phyloP scores from a whole-genome alignment of 1,284 basidiomycete species.

The Wallemia ichthyophaga region DNA sequence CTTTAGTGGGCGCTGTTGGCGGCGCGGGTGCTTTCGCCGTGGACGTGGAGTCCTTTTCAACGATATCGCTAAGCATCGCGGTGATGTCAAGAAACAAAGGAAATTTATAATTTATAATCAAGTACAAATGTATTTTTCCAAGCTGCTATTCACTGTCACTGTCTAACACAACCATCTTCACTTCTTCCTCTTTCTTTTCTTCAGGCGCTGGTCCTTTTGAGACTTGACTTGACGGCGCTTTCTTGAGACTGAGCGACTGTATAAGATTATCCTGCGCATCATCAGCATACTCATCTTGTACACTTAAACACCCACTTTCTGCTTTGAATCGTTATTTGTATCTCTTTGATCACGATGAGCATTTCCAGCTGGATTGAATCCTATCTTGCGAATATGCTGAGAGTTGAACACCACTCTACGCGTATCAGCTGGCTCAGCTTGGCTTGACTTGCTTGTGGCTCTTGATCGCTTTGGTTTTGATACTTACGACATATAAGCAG shows the following conservation, averaged over 20 bases:
- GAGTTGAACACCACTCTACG: not conserved
- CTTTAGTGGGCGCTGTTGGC: not conserved
- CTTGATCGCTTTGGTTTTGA: not conserved
- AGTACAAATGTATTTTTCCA: too few species aligned
- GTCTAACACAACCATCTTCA: not conserved
- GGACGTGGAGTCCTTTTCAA: not conserved
- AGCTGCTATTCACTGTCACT: not conserved
- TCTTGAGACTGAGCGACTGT: not conserved
- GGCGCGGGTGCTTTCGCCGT: not conserved
- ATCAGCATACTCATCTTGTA: not conserved
- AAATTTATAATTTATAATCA: not conserved
- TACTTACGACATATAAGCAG: not conserved
- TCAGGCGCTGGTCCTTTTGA: too few species aligned
- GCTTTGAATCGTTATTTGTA: not conserved
- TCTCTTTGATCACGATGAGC: not conserved
- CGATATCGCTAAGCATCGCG: not conserved
- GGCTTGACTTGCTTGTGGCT: not conserved
- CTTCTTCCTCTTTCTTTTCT: not conserved
- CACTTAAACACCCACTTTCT: not conserved
- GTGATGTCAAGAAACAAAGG: not conserved
- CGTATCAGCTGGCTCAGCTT: not conserved
- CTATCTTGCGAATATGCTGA: not conserved
- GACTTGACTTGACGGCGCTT: not conserved
- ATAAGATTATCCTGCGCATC: not conserved
- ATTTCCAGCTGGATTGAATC: not conserved